These are phyloP conservation scores for Barnettozyma californica DNA, from an alignment of 805 yeast genomes.

Conservation along the genomic window DNA sequence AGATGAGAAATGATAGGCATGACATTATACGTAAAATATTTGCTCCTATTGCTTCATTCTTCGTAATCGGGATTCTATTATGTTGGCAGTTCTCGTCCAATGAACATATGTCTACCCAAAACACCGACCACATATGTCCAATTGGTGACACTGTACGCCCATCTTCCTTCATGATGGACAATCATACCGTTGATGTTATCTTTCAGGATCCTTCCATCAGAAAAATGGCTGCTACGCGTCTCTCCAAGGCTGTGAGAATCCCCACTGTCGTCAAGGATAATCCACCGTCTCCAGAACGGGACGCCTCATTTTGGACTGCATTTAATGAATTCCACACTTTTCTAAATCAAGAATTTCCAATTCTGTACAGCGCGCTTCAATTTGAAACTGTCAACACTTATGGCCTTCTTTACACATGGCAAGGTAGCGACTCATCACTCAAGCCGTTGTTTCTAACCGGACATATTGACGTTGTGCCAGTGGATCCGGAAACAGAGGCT, in stretches of 20 bases:
- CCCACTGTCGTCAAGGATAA: constrained; percentile 45
- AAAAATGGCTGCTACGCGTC: constrained; percentile 33
- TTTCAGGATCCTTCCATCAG: constrained; percentile 31
- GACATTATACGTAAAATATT: background rate
- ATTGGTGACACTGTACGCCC: constrained; percentile 21
- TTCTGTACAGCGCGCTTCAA: constrained; percentile 40
- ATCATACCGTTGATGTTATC: constrained; percentile 30
- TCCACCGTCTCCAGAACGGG: constrained; percentile 33
- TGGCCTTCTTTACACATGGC: constrained; percentile 60
- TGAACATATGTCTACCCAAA: too few relatives aligned
- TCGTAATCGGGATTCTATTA: background rate
- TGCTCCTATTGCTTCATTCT: background rate
- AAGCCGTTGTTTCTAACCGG: constrained; percentile 70
- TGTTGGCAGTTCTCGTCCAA: background rate
- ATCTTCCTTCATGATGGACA: constrained; percentile 26
- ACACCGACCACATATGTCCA: constrained; percentile 16
- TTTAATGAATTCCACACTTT: constrained; percentile 43
- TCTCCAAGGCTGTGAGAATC: constrained; percentile 46
- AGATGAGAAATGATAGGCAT: background rate
- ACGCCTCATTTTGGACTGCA: constrained; percentile 28
- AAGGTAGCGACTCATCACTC: constrained; percentile 44
- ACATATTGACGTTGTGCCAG: constrained; percentile 81
- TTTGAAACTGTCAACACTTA: constrained; percentile 54
- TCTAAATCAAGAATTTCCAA: constrained; percentile 50
- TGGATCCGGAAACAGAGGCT: constrained; percentile 47